phyloP scores from a whole-genome alignment of 176 grass and related monocot species.

The Triticum timopheevii region DNA sequence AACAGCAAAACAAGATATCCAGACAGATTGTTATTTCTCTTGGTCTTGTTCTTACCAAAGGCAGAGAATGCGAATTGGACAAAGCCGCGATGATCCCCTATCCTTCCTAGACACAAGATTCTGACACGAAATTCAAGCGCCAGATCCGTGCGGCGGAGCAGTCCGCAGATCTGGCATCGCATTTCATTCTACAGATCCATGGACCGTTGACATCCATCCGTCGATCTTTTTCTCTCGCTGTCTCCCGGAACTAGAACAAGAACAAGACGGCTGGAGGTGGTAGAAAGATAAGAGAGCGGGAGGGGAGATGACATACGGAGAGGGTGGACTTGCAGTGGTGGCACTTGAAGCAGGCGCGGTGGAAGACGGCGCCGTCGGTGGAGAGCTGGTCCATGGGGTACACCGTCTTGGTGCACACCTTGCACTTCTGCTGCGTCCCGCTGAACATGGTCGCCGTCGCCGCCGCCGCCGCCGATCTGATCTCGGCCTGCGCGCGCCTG shows the following conservation, averaged over 20 bases:
- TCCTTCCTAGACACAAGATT: neutral
- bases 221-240: neutral
- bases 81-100: neutral
- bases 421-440: constrained; percentile 84
- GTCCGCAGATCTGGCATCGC: constrained; percentile 28
- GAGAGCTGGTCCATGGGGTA: constrained; percentile 93
- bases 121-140: neutral
- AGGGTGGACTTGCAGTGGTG: constrained; percentile 93
- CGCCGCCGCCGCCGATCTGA: constrained; percentile 5
- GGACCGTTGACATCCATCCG: neutral
- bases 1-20: constrained; percentile 8
- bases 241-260: neutral
- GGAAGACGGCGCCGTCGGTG: constrained; percentile 65
- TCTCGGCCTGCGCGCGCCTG: neutral
- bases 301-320: constrained; percentile 34
- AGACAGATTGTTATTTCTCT: neutral
- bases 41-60: constrained; percentile 5
- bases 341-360: constrained; percentile 93
- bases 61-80: neutral
- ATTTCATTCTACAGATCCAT: constrained; percentile 32
- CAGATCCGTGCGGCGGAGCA: constrained; percentile 28
- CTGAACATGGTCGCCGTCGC: constrained; percentile 39
- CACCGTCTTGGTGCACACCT: constrained; percentile 89
- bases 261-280: neutral
- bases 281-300: neutral